Evolutionary conservation across 306 rosid species (phyloP).

Genomic region (Urtica urens): DNA sequence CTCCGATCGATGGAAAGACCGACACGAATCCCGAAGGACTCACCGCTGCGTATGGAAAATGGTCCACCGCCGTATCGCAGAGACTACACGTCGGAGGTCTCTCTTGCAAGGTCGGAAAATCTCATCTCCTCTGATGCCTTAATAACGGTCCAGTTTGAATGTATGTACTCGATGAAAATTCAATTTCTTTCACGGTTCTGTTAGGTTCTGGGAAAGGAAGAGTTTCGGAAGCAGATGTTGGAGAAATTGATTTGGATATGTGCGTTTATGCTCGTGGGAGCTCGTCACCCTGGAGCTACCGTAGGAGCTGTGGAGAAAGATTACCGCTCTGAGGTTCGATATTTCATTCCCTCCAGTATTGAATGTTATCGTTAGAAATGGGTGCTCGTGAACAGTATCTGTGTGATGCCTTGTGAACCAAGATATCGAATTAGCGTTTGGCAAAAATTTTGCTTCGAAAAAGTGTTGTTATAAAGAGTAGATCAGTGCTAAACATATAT

Average conservation of each 20-base stretch:
- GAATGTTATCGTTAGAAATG: too few relatives aligned
- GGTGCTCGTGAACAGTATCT: too few relatives aligned
- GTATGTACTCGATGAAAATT: too few relatives aligned
- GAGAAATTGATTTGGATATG: constrained; percentile 97
- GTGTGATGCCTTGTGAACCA: too few relatives aligned
- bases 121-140: not conserved
- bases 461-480: too few relatives aligned
- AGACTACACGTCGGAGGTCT: constrained; percentile 71
- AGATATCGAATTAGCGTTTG: too few relatives aligned
- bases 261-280: constrained; percentile 93
- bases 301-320: constrained; percentile 82
- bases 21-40: constrained; percentile 94
- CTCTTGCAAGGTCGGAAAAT: constrained; percentile 62
- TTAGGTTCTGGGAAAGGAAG: constrained; percentile 79
- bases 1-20: constrained; percentile 76
- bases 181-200: too few relatives aligned
- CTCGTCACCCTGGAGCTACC: constrained; percentile 71
- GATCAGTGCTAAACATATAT: too few relatives aligned
- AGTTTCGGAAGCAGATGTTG: constrained; percentile 81
- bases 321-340: constrained; percentile 58
- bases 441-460: too few relatives aligned
- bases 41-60: constrained; percentile 83
- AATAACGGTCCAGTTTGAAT: not conserved
- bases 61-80: constrained; percentile 66
- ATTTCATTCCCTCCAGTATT: too few relatives aligned